A percentile compares a stretch with the other conserved stretches of the same genome.
These are phyloP conservation scores for Nakazawaea sp. DNA, from an alignment of 805 yeast genomes.

Conservation along the genomic window DNA sequence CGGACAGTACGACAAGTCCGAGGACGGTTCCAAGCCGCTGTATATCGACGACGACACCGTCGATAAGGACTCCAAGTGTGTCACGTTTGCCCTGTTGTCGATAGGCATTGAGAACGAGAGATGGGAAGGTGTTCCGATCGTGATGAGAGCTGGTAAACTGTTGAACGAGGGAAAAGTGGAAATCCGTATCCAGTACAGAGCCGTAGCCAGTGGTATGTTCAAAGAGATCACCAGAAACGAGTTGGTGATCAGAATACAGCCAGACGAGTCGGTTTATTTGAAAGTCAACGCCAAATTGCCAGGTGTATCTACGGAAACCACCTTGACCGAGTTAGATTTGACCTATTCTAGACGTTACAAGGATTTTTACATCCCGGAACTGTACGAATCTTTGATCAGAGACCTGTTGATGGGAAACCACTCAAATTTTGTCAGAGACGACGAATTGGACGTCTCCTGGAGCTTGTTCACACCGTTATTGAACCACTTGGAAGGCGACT, in stretches of 20 bases:
- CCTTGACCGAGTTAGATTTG: slow-evolving; percentile 85
- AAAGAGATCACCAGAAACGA: slow-evolving; percentile 82
- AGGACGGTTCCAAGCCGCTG: slow-evolving; percentile 85
- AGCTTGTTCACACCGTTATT: slow-evolving; percentile 86
- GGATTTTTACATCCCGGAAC: slow-evolving; percentile 94
- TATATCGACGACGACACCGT: slow-evolving; percentile 93
- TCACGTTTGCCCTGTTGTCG: slow-evolving; percentile 85
- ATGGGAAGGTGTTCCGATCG: slow-evolving; percentile 97
- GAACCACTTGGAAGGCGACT: slow-evolving; percentile 65
- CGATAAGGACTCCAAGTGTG: slow-evolving; percentile 71
- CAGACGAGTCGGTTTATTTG: slow-evolving; percentile 88
- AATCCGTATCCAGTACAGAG: slow-evolving; percentile 86
- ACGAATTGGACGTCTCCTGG: slow-evolving; percentile 94
- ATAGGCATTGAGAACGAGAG: slow-evolving; percentile 82
- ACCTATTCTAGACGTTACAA: slow-evolving; percentile 77
- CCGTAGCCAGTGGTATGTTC: slow-evolving; percentile 79
- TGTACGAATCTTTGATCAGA: slow-evolving; percentile 91
- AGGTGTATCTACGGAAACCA: slow-evolving; percentile 76
- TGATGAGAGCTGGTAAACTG: slow-evolving; percentile 97
- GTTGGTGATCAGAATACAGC: slow-evolving; percentile 90
- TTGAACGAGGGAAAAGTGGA: slow-evolving; percentile 92
- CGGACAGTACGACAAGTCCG: slow-evolving; percentile 84
- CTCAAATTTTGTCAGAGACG: slow-evolving; percentile 96
- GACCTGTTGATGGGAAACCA: slow-evolving; percentile 90
- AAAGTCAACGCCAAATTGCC: slow-evolving; percentile 93